Conservation (phyloP, 202 grass and related monocot species). For the Eragrostis tef region DNA sequence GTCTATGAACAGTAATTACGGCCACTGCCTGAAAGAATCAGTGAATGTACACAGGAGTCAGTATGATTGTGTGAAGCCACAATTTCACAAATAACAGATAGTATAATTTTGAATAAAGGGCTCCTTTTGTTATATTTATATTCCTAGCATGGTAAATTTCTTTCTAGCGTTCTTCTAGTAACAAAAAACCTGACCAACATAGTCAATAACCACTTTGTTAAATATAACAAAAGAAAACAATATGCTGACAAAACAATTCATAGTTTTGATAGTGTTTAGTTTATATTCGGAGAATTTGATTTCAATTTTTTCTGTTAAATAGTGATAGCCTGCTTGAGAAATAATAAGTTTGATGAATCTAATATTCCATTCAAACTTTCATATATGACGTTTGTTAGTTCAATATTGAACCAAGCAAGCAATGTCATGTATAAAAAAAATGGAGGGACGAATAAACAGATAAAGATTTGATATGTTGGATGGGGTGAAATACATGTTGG, state of each 20-base stretch:
- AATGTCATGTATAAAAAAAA: no score
- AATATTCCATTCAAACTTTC: no score
- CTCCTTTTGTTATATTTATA: background rate
- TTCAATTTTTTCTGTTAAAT: constrained; percentile 1
- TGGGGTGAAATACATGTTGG: background rate
- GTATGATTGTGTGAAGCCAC: background rate
- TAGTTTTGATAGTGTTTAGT: background rate
- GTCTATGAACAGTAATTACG: constrained; percentile 64
- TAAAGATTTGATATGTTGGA: background rate
- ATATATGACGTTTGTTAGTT: no score
- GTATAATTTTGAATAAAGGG: constrained; percentile 12
- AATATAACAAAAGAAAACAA: constrained; percentile 35
- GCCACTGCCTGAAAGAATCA: constrained; percentile 71
- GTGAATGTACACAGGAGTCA: constrained; percentile 30
- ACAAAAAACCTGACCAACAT: constrained; percentile 17
- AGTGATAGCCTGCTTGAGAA: constrained; percentile 11
- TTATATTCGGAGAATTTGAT: constrained; percentile 12
- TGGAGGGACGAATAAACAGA: constrained; percentile 1
- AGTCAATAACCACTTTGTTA: constrained; percentile 32
- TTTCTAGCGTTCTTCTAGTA: constrained; percentile 22
- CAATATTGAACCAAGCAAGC: no score
- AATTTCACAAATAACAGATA: constrained; percentile 36
- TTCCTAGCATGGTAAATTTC: constrained; percentile 20
- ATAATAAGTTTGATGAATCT: no score
- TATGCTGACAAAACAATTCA: background rate